These are phyloP conservation scores for Candida tibetensis DNA, from an alignment of 805 yeast species.

Conservation along the genomic window DNA sequence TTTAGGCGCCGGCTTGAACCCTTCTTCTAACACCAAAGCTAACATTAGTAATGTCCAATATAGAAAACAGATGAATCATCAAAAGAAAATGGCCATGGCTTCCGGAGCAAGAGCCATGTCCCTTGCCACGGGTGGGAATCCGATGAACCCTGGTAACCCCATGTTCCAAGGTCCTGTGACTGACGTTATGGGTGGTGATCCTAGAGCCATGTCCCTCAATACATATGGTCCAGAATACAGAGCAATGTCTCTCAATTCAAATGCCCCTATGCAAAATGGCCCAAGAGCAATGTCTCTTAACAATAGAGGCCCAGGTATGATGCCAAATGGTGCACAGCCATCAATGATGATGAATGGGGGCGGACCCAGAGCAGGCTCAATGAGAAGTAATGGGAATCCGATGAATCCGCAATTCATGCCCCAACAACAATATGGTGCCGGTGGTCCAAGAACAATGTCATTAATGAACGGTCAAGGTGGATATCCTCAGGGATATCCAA, in stretches of 20 bases:
- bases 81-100: slow-evolving; percentile 55
- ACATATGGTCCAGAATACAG: slow-evolving; percentile 6
- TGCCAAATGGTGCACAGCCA: slow-evolving; percentile 7
- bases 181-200: slow-evolving; percentile 6
- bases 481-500: not conserved
- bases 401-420: slow-evolving; percentile 2
- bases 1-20: slow-evolving; percentile 25
- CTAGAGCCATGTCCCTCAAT: slow-evolving; percentile 14
- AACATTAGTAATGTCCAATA: slow-evolving; percentile 53
- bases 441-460: slow-evolving; percentile 30
- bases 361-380: slow-evolving; percentile 9
- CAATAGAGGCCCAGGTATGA: slow-evolving; percentile 14
- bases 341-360: slow-evolving; percentile 1
- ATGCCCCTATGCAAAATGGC: slow-evolving; percentile 7
- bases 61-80: slow-evolving; percentile 65
- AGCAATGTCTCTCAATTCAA: slow-evolving; percentile 13
- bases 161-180: not conserved
- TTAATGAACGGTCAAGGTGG: slow-evolving; percentile 8
- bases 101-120: slow-evolving; percentile 47
- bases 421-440: slow-evolving; percentile 17
- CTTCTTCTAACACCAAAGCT: slow-evolving; percentile 6
- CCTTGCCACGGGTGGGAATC: slow-evolving; percentile 31
- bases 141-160: slow-evolving; percentile 17
- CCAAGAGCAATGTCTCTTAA: slow-evolving; percentile 34
- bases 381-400: slow-evolving; percentile 8